These are phyloP conservation scores for Vigna hirtella DNA, from an alignment of 306 rosid genomes.

Conservation along the genomic window DNA sequence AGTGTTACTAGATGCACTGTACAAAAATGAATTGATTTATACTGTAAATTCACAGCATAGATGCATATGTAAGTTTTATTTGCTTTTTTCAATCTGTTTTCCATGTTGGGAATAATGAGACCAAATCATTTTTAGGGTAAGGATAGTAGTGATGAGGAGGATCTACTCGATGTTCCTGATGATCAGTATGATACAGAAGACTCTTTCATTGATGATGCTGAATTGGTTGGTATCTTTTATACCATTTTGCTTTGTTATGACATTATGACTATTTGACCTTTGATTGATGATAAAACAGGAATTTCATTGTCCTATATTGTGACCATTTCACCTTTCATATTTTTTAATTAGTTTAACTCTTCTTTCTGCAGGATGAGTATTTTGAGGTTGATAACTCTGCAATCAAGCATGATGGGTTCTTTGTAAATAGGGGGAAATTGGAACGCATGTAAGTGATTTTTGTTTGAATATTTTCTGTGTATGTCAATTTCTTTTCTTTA, in stretches of 20 bases:
- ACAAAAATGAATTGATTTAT: conserved; percentile 19
- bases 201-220: conserved; percentile 96
- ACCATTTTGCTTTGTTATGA: conserved; percentile 28
- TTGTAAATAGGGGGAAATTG: conserved; percentile 88
- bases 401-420: conserved; percentile 92
- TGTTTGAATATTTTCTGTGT: conserved; percentile 23
- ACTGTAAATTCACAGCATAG: conserved; percentile 31
- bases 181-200: conserved; percentile 99
- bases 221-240: conserved; percentile 74
- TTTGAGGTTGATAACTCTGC: conserved; percentile 94
- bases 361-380: conserved; percentile 87
- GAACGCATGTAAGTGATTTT: conserved; percentile 80
- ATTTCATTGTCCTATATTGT: conserved; percentile 31
- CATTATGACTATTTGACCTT: conserved; percentile 34
- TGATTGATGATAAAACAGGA: conserved; percentile 31
- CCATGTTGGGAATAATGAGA: conserved; percentile 35
- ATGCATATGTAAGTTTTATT: conserved; percentile 34
- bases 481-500: conserved; percentile 12
- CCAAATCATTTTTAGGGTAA: conserved; percentile 72
- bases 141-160: conserved; percentile 94
- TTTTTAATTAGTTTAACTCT: conserved; percentile 26
- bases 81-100: not conserved
- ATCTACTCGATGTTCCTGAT: conserved; percentile 74
- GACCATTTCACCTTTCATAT: conserved; percentile 16
- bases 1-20: conserved; percentile 21